Evolutionary conservation across 202 grass and related monocot genomes (phyloP).

Genomic region (Saccharum hybrid): DNA sequence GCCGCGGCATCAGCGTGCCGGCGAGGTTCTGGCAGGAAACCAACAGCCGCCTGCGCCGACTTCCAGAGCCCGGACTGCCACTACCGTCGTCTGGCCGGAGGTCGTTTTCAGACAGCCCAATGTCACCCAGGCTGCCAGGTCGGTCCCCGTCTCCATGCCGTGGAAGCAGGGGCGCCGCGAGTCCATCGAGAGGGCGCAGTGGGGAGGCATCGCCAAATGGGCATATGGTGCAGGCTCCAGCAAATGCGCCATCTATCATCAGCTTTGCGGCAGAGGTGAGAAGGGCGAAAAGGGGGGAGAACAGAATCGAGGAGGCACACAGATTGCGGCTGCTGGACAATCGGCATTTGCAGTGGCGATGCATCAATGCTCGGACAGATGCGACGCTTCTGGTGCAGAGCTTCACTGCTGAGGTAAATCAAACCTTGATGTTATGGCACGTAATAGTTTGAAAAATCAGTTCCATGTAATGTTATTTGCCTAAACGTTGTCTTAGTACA

Average conservation of each 20-base stretch:
- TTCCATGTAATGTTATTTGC: background rate
- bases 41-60: constrained; percentile 71
- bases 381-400: constrained; percentile 64
- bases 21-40: constrained; percentile 94
- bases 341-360: constrained; percentile 91
- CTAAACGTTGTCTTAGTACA: background rate
- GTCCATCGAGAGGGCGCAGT: constrained; percentile 52
- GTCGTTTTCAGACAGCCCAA: constrained; percentile 64
- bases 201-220: constrained; percentile 55
- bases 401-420: constrained; percentile 79
- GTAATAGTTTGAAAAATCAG: background rate
- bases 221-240: constrained; percentile 41
- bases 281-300: constrained; percentile 91
- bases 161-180: constrained; percentile 58
- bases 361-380: constrained; percentile 72
- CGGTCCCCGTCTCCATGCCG: constrained; percentile 55
- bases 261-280: constrained; percentile 90
- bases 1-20: constrained; percentile 72
- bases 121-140: constrained; percentile 58
- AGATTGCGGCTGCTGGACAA: constrained; percentile 79
- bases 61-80: constrained; percentile 63
- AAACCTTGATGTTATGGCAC: background rate
- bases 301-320: constrained; percentile 95
- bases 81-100: constrained; percentile 55
- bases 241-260: constrained; percentile 87